Base-by-base conservation (phyloP, 2,329 filamentous ascomycete genomes). In the Colletotrichum destructivum region DNA sequence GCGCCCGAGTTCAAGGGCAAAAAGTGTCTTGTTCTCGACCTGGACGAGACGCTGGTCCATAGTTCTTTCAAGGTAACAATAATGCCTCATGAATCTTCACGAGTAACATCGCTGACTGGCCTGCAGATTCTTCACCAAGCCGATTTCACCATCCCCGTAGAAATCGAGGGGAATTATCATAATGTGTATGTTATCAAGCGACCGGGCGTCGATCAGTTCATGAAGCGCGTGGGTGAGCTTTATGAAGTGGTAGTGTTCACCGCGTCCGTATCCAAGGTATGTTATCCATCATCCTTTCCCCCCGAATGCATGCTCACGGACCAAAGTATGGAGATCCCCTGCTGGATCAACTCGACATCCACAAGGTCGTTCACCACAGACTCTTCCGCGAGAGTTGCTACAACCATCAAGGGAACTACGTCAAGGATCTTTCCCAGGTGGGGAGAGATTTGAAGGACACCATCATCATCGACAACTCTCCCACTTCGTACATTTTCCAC, bases 111-210 rank as follows among this genome's bases (percentile, higher is more conserved):
- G 71, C 74, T 77, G 70, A 73, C 31, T 66, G 16, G 55, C 40
- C 42, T 54, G 13, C 79, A 98, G 95, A 96, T 98, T 76, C 88
- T 99, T 56, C 95, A 98, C 79, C 96, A 98, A 86, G 96, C 96
- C 70, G 96, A 99, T 83, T 98, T 99, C 80, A 99, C 96, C 7
- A 98, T 99, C 80, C 96, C 96, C 0, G 96, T 99, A 40, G 96
- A 99, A 79, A 99, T 99, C 75, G 96, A 99, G 85, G 96, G 96
- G 68, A 97, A 98, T 82, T 98, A 97, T 80, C 96, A 99, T 84
- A 99, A 99, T 79, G 97, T 99, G 66, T 99, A 99, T 81, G 96
- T 99, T 75, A 99, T 99, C 82, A 99, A 99, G 85, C 91, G 96
- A 78, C 96, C 96, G n/a, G 96, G 96, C 65, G 96, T 99, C 23